Base-by-base conservation (phyloP, 371 early-diverging fungal genomes). In the Mucor circinelloides region DNA sequence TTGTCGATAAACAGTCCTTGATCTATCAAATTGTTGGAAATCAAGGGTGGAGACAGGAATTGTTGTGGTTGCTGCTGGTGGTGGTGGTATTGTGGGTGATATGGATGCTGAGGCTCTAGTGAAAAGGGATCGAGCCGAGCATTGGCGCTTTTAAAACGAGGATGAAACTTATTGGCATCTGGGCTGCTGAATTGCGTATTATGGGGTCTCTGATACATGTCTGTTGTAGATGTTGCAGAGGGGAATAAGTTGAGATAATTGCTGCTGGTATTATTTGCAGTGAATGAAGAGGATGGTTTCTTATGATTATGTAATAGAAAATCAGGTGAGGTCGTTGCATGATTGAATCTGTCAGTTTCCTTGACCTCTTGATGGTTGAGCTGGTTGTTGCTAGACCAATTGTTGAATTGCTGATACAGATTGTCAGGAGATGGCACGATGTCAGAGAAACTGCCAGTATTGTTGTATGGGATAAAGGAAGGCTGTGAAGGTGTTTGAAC, bases 91-190 rank as follows among this genome's bases (percentile, higher is more conserved):
- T 44, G 44, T n/a, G 17, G 44, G 2, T 44, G 69, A 19, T 50
- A 64, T 4, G 30, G n/a, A 15, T 68, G 56, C 52, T 58, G 63
- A 1, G 62, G 59, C 10, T 59, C 69, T 13, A 13, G 13, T 1
- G 60, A 23, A 61, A 42, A 66, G 58, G 61, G 58, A n/a, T 66
- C 46, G 13, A 64, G 19, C 48, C 72, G 55, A 42, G 67, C 67
- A 64, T 67, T 63, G 9, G 68, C 68, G 17, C 68, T 71, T 57
- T 71, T 71, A 30, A 60, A 71, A 10, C 72, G 67, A 42, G 68
- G 38, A 27, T 71, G 72, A 19, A 54, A 64, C 32, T 56, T 69
- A 13, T 59, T 48, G 27, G n/a, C 32, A 58, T 27, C 55, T 27
- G 55, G 3, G 12, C n/a, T 55, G 13, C 4, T 31, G 17, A n/a